Conservation (phyloP, 495 filamentous ascomycete species). For the Tuber melanosporum region DNA sequence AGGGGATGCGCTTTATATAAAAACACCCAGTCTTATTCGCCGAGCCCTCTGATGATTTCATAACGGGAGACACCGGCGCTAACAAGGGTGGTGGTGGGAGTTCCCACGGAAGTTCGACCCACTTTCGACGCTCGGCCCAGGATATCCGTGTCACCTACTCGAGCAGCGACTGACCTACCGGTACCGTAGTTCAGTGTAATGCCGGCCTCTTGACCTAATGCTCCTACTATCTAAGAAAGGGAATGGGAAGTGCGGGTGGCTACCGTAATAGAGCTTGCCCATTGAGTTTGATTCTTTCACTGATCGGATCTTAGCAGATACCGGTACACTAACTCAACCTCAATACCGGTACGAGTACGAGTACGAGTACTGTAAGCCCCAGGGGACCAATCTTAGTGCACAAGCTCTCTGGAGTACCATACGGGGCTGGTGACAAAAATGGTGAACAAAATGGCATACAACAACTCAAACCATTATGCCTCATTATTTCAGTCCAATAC, state of each 20-base stretch:
- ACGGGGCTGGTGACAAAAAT: too few relatives aligned
- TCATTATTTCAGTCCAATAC: too few relatives aligned
- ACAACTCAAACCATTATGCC: too few relatives aligned
- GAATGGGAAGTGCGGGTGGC: background rate
- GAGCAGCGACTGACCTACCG: too few relatives aligned
- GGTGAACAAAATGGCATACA: too few relatives aligned
- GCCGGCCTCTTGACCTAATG: background rate
- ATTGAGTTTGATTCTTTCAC: background rate
- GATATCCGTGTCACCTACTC: background rate
- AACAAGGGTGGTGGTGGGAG: background rate
- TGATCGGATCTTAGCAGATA: too few relatives aligned
- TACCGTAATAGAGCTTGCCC: background rate
- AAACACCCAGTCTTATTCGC: background rate
- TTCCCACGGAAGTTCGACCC: background rate
- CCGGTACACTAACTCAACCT: too few relatives aligned
- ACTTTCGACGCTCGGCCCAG: background rate
- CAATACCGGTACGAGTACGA: too few relatives aligned
- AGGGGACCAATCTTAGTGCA: background rate
- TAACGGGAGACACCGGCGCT: background rate
- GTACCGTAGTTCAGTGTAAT: background rate
- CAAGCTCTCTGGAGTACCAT: too few relatives aligned
- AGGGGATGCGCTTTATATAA: background rate
- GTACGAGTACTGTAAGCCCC: too few relatives aligned
- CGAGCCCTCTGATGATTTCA: background rate
- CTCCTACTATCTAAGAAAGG: background rate